Evolutionary conservation across 805 yeast genomes (phyloP), one percentile per base, ranked within the genome.

Genomic region (Saccharomycopsis selenospora): DNA sequence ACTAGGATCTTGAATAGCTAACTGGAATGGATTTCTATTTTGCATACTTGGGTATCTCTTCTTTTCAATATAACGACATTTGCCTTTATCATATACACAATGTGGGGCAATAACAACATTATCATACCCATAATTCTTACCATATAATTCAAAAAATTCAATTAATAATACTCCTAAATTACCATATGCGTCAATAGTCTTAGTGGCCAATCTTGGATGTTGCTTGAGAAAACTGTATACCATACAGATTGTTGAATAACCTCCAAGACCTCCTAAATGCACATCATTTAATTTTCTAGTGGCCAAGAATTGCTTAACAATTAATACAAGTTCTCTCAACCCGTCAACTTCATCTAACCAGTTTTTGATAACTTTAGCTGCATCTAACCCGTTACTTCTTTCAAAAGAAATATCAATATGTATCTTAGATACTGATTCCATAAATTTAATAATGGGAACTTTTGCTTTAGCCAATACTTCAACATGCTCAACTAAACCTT

Each of bases 261-360:
- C 98, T 38, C 99, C 98, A 4, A 91, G 67, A 0, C 98, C 98
- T 45, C 99, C 99, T 20, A 81, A 80, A 57, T 85, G 95, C 13
- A 91, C 98, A 54, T 86, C 84, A 59, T 89, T 88, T 52, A 90
- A 68, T 50, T 74, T 77, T 58, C 97, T 71, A 1, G 87, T 79
- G 27, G 88, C 71, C 44, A 91, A 70, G 59, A 90, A 91, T 61
- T 86, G 96, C 64, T 93, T 90, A 4, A 91, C 74, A 1, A 89
- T 78, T 43, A 91, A 68, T 1, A 84, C 95, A 44, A 91, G 65
- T 59, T 89, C 95, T 55, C 95, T 68, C 45, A 91, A 66, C 0
- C 95, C 96, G 0, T 95, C 91, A 1, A 84, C 80, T 8, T 72
- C 69, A 3, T 68, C 64, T 11, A 84, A 61, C 98, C 98, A 93